These are phyloP conservation scores for Coemansia sp. DNA, from an alignment of 192 early-diverging fungal species.

Conservation along the genomic window DNA sequence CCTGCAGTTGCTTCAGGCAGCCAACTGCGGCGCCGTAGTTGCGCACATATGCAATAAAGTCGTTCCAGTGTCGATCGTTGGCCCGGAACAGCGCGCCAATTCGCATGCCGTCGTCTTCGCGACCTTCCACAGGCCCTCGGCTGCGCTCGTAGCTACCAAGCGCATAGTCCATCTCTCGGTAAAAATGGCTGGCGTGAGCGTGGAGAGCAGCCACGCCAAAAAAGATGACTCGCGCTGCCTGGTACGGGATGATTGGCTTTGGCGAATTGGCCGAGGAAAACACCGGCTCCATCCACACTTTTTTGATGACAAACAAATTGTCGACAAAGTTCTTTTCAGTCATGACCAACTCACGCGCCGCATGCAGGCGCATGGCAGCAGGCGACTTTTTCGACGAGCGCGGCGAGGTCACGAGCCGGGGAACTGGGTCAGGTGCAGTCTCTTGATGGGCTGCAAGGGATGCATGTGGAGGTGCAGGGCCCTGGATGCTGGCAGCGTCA, in stretches of 20 bases:
- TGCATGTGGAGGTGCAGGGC: neutral
- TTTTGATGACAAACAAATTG: constrained; percentile 55
- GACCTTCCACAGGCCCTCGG: constrained; percentile 7
- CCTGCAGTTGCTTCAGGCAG: constrained; percentile 51
- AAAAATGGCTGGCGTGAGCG: constrained; percentile 51
- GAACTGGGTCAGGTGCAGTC: neutral
- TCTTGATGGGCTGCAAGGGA: neutral
- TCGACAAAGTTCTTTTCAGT: constrained; percentile 56
- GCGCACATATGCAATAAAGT: constrained; percentile 51
- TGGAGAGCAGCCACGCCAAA: constrained; percentile 46
- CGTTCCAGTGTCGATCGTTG: constrained; percentile 47
- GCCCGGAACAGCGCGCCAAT: constrained; percentile 48
- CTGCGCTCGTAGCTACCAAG: constrained; percentile 47
- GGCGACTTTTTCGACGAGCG: constrained; percentile 23
- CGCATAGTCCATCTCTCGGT: constrained; percentile 51
- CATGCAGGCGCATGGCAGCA: constrained; percentile 49
- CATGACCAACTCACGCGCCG: constrained; percentile 51
- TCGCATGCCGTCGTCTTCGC: constrained; percentile 43
- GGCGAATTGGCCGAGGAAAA: constrained; percentile 52
- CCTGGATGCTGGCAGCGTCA: constrained; percentile 3
- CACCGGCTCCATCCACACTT: constrained; percentile 56
- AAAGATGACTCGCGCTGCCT: constrained; percentile 46
- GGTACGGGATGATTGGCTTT: constrained; percentile 55
- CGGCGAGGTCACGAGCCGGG: neutral
- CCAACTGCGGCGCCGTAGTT: constrained; percentile 50